Evolutionary conservation across 805 yeast genomes (phyloP), one percentile per base, ranked within the genome.

Genomic region (Kodamaea kaohsiungensis): DNA sequence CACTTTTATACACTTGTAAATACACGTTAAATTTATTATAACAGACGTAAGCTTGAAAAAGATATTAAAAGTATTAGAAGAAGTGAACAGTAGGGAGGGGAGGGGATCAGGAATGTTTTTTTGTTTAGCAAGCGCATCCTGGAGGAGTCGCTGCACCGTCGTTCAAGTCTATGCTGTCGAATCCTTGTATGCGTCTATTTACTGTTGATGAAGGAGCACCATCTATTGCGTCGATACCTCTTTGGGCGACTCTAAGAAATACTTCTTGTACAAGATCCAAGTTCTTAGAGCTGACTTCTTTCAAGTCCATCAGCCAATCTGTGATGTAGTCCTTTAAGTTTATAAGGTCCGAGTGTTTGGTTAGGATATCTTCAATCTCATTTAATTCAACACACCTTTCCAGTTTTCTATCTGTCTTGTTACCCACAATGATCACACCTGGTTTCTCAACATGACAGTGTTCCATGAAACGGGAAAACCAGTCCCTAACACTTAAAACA

Each of bases 361-460:
- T 61, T n/a, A 75, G 56, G 38, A 73, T 65, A 43, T 70, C 73
- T 45, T 63, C 58, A 6, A 75, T 70, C 54, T 75, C 79, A 27
- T 67, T 71, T 22, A 59, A 30, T 56, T 73, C 77, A 6, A 75
- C 72, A 47, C 71, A 65, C 16, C 78, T 56, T 17, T 74, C 75
- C 18, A 55, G 58, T 1, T 56, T 50, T 43, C 63, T 69, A 58
- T 83, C 87, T 16, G 57, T 56, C 62, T 83, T 83, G 59, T 82
- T 83, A 1, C 85, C 87, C 49, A 82, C 84, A 0, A 83, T 66
- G 27, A 83, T 56, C 9, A 83, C 75, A 1, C 79, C 78, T 0
- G 86, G 85, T 19, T 62, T 62, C 3, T 73, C 65, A 16, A 75
- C 82, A 56, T 76, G 78, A 64, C 83, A 78, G 61, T 79, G 77